A percentile compares a stretch with the other conserved stretches of the same genome.
Conservation (phyloP, 202 grass and related monocot genomes). For the Elaeis oleifera region DNA sequence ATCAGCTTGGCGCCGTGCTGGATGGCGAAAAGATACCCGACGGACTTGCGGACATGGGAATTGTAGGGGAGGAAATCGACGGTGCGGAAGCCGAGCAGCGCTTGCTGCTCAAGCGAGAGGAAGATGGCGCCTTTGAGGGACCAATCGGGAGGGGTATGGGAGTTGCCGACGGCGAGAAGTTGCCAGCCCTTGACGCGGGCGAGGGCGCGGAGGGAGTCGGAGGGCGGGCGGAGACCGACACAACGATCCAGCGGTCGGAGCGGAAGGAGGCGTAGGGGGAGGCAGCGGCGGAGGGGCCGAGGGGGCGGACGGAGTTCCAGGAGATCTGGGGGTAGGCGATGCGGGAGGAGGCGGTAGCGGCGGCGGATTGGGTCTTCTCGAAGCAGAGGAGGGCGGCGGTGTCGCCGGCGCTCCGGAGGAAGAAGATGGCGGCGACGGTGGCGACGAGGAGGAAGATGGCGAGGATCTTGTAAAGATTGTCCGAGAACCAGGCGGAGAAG, state of each 20-base stretch:
- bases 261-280: constrained; percentile 58
- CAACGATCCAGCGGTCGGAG: constrained; percentile 80
- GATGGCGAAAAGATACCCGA: constrained; percentile 87
- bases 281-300: constrained; percentile 25
- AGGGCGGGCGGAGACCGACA: constrained; percentile 66
- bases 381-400: constrained; percentile 45
- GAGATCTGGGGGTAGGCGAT: constrained; percentile 57
- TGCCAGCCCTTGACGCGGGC: constrained; percentile 78
- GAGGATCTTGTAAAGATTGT: constrained; percentile 75
- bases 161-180: constrained; percentile 79
- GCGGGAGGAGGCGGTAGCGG: constrained; percentile 22
- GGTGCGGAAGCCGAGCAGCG: constrained; percentile 73
- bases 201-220: constrained; percentile 50
- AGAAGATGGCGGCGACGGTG: constrained; percentile 30
- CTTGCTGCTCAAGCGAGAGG: constrained; percentile 82
- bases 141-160: constrained; percentile 65
- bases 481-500: constrained; percentile 68
- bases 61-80: constrained; percentile 84
- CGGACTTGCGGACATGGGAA: constrained; percentile 80
- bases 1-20: constrained; percentile 88
- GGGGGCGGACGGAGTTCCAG: constrained; percentile 56
- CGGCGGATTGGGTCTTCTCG: constrained; percentile 33
- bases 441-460: constrained; percentile 24
- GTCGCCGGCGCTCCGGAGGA: constrained; percentile 62
- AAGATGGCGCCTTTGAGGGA: constrained; percentile 86